Percentiles rank a stretch among this genome's conserved stretches.
phyloP scores from a whole-genome alignment of 148 eudicot species.

The Polygonum maritimum region DNA sequence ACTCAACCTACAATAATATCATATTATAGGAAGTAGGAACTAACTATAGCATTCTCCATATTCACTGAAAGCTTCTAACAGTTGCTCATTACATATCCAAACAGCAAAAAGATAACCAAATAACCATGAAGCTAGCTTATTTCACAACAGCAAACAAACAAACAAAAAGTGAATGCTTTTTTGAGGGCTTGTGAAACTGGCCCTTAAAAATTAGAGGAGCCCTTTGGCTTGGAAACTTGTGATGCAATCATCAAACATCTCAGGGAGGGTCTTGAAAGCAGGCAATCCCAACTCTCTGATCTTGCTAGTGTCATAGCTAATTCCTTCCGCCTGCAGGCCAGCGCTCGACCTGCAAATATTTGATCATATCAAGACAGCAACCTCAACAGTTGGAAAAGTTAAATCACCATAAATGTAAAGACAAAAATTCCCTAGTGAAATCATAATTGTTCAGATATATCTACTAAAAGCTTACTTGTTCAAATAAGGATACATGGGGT shows the following conservation, averaged over 20 bases:
- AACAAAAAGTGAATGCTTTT: no score
- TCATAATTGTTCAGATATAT: neutral
- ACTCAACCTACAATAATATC: constrained; percentile 53
- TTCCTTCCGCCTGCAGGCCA: constrained; percentile 46
- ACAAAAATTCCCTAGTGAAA: neutral
- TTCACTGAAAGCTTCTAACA: no score
- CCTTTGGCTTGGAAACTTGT: constrained; percentile 73
- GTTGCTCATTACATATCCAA: no score
- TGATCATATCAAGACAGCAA: no score
- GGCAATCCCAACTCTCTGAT: constrained; percentile 56
- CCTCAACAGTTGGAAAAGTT: no score
- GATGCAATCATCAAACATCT: constrained; percentile 88
- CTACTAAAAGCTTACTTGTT: constrained; percentile 24
- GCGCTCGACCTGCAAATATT: constrained; percentile 32
- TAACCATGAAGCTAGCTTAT: no score
- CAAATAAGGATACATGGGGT: constrained; percentile 57
- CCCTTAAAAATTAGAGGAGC: neutral
- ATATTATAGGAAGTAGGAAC: no score
- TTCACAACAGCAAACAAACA: no score
- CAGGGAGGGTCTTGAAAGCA: constrained; percentile 46
- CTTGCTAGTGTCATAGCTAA: constrained; percentile 68
- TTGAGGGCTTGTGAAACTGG: no score
- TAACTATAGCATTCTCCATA: no score
- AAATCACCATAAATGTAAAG: neutral
- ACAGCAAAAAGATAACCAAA: no score